phyloP scores from a whole-genome alignment of 169 alveolate genomes.

The Plasmodium fragile region DNA sequence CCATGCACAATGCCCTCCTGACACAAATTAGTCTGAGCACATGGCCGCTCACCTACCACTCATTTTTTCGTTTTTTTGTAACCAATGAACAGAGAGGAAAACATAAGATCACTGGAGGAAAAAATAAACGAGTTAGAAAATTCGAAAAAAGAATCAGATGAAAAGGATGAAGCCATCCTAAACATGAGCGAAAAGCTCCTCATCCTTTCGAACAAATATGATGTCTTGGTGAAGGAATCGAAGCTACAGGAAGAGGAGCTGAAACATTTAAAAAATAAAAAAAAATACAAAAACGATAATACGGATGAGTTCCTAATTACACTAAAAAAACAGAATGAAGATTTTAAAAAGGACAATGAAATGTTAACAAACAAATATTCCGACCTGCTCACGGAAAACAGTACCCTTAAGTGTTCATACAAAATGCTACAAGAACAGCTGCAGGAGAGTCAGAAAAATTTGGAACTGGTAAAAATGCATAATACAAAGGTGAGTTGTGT shows the following conservation, averaged over 20 bases:
- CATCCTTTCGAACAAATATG: conserved; percentile 54
- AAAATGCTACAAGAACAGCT: conserved; percentile 46
- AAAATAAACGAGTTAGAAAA: conserved; percentile 26
- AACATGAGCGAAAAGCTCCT: conserved; percentile 56
- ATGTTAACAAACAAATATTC: conserved; percentile 33
- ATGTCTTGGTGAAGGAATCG: conserved; percentile 49
- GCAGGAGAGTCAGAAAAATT: conserved; percentile 5
- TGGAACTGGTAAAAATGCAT: conserved; percentile 15
- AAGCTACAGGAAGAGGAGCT: conserved; percentile 72
- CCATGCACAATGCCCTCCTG: background rate
- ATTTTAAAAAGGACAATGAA: conserved; percentile 59
- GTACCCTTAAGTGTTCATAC: background rate
- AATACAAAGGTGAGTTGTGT: conserved; percentile 1
- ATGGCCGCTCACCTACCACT: background rate
- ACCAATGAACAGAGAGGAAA: conserved; percentile 31
- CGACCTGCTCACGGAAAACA: conserved; percentile 15
- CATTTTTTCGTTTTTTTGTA: background rate
- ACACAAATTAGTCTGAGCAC: background rate
- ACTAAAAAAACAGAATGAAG: conserved; percentile 60
- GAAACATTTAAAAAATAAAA: conserved; percentile 70
- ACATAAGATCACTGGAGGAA: conserved; percentile 32
- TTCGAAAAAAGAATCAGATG: conserved; percentile 22
- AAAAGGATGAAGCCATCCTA: conserved; percentile 59
- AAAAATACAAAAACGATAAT: conserved; percentile 56
- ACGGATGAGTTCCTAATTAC: conserved; percentile 54